A percentile compares a stretch with the other conserved stretches of the same genome.
phyloP scores from a whole-genome alignment of 495 filamentous ascomycete species.

The Trichocladium uniseriatum region DNA sequence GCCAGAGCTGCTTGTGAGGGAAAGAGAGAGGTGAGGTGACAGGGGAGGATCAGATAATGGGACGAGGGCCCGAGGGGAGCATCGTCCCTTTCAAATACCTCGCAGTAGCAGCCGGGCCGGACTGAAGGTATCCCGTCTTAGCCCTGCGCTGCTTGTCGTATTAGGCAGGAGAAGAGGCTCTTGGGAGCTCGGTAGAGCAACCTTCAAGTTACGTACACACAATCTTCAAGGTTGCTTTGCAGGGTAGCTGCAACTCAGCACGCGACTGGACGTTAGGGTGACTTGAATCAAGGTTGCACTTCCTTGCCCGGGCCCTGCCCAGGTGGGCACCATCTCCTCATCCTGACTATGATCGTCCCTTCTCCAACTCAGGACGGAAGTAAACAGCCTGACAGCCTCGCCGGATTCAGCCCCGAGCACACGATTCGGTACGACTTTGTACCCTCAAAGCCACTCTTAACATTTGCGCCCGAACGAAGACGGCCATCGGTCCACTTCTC shows the following conservation, averaged over 20 bases:
- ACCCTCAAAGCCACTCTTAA: no score
- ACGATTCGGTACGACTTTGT: no score
- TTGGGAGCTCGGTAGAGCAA: neutral
- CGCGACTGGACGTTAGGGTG: no score
- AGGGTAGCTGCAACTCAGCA: constrained; percentile 1
- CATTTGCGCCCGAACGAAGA: no score
- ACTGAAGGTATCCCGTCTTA: constrained; percentile 9
- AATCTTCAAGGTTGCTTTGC: neutral
- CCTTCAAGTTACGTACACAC: neutral
- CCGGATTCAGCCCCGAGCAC: neutral
- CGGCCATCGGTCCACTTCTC: no score
- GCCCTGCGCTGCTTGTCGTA: neutral
- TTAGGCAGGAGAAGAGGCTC: constrained; percentile 8
- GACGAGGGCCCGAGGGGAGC: neutral
- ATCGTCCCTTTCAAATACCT: neutral
- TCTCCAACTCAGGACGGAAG: neutral
- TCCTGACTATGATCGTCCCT: neutral
- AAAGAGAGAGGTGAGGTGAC: neutral
- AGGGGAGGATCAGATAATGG: neutral
- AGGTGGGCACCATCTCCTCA: neutral
- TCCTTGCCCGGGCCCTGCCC: neutral
- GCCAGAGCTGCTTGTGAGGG: neutral
- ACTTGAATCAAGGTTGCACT: neutral
- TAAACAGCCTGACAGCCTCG: neutral
- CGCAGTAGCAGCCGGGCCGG: neutral